Conservation (phyloP, 208 protist genomes). For the Acanthamoeba lenticulata region DNA sequence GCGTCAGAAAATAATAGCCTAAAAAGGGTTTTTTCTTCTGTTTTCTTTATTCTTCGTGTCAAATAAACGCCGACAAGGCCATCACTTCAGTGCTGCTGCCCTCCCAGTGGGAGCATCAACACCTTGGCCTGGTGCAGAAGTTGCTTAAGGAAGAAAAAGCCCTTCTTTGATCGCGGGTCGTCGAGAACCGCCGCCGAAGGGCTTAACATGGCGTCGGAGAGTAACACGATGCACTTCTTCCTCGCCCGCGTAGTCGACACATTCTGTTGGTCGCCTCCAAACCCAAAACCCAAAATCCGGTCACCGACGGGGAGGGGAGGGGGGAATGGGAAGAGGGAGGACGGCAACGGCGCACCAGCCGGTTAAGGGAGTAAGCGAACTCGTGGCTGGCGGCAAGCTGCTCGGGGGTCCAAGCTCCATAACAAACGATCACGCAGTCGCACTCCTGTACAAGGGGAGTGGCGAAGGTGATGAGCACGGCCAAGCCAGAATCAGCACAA, state of each 20-base stretch:
- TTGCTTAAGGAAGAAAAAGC: slow-evolving; percentile 11
- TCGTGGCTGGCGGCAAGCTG: not conserved
- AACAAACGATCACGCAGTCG: not conserved
- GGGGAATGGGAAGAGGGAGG: no score
- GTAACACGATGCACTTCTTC: not conserved
- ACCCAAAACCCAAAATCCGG: no score
- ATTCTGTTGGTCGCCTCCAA: not conserved
- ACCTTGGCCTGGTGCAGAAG: not conserved
- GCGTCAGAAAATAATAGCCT: no score
- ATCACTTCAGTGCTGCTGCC: no score
- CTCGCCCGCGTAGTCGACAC: not conserved
- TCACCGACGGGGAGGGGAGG: no score
- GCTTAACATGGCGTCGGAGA: not conserved
- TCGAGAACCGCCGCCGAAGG: not conserved
- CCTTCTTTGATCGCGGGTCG: not conserved
- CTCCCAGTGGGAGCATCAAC: no score
- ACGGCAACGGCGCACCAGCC: not conserved
- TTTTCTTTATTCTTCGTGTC: not conserved
- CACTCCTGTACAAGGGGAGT: not conserved
- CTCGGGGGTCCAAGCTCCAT: not conserved
- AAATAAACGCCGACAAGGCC: not conserved
- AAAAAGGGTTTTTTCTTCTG: not conserved
- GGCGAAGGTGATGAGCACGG: no score
- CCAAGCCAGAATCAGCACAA: not conserved
- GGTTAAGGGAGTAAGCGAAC: not conserved